Evolutionary conservation across 2,329 filamentous ascomycete genomes (phyloP).

Genomic region (Pseudogymnoascus sp.): DNA sequence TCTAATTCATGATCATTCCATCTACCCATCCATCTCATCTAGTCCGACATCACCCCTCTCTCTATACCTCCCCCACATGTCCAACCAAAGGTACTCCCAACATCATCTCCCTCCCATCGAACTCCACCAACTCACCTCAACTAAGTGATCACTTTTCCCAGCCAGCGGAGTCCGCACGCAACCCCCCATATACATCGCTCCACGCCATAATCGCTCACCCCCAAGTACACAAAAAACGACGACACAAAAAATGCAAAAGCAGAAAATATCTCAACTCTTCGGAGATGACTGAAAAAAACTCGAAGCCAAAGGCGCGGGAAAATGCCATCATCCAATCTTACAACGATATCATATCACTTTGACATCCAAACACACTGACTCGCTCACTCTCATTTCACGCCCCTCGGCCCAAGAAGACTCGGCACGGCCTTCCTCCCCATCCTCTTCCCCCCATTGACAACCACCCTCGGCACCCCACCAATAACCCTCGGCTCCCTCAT

Average conservation of each 20-base stretch:
- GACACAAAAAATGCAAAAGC: background rate
- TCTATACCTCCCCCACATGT: background rate
- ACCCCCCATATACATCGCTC: background rate
- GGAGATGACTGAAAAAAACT: background rate
- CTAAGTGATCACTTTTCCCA: background rate
- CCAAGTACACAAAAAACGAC: background rate
- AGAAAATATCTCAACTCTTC: background rate
- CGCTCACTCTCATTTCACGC: background rate
- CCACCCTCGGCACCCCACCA: constrained; percentile 66
- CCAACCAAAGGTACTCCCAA: background rate
- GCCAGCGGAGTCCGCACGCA: background rate
- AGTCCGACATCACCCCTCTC: background rate
- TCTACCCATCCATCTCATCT: background rate
- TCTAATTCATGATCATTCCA: constrained; percentile 5
- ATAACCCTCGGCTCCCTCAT: constrained; percentile 92
- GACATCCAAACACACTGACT: background rate
- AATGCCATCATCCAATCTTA: background rate
- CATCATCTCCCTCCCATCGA: background rate
- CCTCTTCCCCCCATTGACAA: constrained; percentile 29
- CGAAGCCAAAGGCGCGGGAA: background rate
- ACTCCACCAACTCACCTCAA: background rate
- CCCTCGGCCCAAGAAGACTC: constrained; percentile 24
- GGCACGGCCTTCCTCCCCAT: constrained; percentile 30
- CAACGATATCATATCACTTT: background rate
- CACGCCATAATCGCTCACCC: background rate